Conservation (phyloP, 768 basidiomycete genomes). For the Lentinula lateritia region DNA sequence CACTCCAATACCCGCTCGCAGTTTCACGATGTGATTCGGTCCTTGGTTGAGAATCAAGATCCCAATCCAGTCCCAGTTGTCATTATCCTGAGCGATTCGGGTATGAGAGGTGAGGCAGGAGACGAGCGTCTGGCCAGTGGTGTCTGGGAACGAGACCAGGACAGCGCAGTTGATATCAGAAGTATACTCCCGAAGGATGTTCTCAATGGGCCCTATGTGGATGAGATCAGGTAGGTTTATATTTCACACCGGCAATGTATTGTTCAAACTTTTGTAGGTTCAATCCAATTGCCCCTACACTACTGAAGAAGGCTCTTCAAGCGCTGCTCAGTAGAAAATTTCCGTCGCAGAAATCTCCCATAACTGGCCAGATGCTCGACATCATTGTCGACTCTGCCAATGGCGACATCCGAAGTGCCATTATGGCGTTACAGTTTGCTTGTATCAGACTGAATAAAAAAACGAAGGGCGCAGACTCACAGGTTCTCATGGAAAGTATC, state of each 20-base stretch:
- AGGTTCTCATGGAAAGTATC: slow-evolving; percentile 59
- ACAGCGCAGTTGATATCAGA: slow-evolving; percentile 55
- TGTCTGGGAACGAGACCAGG: slow-evolving; percentile 42
- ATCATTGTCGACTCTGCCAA: slow-evolving; percentile 73
- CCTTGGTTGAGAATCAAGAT: slow-evolving; percentile 39
- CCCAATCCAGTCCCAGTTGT: slow-evolving; percentile 59
- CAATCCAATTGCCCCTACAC: slow-evolving; percentile 86
- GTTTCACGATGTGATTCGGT: slow-evolving; percentile 67
- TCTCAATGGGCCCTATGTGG: slow-evolving; percentile 66
- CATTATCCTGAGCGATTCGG: slow-evolving; percentile 79
- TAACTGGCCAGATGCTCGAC: slow-evolving; percentile 56
- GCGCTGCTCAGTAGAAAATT: slow-evolving; percentile 47
- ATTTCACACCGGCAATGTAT: background rate
- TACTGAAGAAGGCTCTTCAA: slow-evolving; percentile 76
- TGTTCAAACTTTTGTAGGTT: slow-evolving; percentile 47
- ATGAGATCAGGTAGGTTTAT: slow-evolving; percentile 62
- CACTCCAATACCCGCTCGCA: slow-evolving; percentile 61
- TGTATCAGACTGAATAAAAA: slow-evolving; percentile 40
- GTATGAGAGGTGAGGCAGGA: slow-evolving; percentile 64
- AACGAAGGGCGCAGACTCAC: slow-evolving; percentile 20
- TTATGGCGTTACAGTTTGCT: slow-evolving; percentile 90
- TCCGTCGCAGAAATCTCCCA: slow-evolving; percentile 12
- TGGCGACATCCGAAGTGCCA: slow-evolving; percentile 90
- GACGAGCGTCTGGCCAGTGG: slow-evolving; percentile 38
- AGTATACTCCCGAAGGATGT: slow-evolving; percentile 67